Conservation (phyloP, 2,329 filamentous ascomycete species). For the Penicillium corylophilum region DNA sequence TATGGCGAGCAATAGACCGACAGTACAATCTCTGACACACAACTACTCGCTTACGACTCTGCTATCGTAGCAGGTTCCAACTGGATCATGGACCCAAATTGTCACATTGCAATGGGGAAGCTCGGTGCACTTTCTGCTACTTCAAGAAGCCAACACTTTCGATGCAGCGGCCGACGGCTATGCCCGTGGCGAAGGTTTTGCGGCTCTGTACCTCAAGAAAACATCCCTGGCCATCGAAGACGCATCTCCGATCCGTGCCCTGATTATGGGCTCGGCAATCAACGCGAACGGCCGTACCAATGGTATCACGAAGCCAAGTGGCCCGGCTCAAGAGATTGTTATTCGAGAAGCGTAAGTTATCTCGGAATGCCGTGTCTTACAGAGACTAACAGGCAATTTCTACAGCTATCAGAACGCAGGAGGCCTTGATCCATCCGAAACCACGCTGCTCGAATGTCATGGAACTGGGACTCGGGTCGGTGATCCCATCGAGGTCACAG, state of each 20-base stretch:
- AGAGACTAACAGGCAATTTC: too few relatives aligned
- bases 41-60: too few relatives aligned
- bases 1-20: too few relatives aligned
- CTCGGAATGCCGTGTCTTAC: too few relatives aligned
- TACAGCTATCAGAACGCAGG: neutral
- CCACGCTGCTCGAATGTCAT: too few relatives aligned
- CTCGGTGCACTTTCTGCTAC: neutral
- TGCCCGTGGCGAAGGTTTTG: neutral
- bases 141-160: neutral
- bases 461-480: neutral
- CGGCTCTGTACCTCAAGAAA: neutral
- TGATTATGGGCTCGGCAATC: neutral
- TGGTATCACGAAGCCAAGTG: neutral
- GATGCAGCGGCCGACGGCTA: neutral
- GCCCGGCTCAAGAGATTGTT: neutral
- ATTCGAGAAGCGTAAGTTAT: neutral
- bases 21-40: too few relatives aligned
- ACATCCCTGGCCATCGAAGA: neutral
- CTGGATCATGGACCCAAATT: neutral
- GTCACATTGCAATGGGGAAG: neutral
- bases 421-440: neutral
- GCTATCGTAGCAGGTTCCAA: neutral
- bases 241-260: neutral
- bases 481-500: neutral
- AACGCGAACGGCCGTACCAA: neutral